These are phyloP conservation scores for Dothideomycetes sp. DNA, from an alignment of 2,329 filamentous ascomycete species.

Conservation along the genomic window DNA sequence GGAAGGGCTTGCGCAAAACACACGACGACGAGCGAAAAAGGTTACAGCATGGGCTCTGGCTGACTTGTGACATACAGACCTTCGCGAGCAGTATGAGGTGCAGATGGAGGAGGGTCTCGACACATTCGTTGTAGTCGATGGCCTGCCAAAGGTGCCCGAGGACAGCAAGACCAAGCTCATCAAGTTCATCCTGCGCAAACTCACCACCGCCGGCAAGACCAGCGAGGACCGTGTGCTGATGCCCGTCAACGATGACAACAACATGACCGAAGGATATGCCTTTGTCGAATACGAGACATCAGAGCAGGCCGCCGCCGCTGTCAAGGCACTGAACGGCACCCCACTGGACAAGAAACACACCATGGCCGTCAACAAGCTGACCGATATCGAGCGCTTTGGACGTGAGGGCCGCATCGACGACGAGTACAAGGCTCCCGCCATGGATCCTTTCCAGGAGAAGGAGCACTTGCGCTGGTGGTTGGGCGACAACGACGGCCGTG, in stretches of 20 bases:
- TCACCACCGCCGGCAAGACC: slow-evolving; percentile 75
- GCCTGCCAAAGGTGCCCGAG: slow-evolving; percentile 78
- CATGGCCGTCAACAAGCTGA: slow-evolving; percentile 93
- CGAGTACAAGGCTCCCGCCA: slow-evolving; percentile 71
- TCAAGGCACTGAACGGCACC: slow-evolving; percentile 76
- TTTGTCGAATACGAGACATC: slow-evolving; percentile 94
- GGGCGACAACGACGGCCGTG: slow-evolving; percentile 76
- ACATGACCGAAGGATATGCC: slow-evolving; percentile 81
- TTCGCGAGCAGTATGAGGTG: slow-evolving; percentile 90
- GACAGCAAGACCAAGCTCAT: slow-evolving; percentile 89
- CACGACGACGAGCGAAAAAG: background rate
- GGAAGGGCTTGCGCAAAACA: background rate
- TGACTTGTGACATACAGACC: slow-evolving; percentile 44
- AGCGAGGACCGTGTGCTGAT: slow-evolving; percentile 85
- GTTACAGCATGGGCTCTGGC: background rate
- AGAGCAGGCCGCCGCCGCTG: slow-evolving; percentile 79
- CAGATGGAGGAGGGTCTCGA: slow-evolving; percentile 93
- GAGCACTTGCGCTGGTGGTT: slow-evolving; percentile 94
- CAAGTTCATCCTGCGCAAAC: slow-evolving; percentile 91
- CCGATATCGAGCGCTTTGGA: slow-evolving; percentile 93
- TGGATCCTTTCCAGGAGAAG: slow-evolving; percentile 80
- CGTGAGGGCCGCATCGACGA: slow-evolving; percentile 90
- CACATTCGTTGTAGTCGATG: slow-evolving; percentile 92
- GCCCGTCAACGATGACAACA: slow-evolving; percentile 73
- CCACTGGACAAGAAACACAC: slow-evolving; percentile 96